Evolutionary conservation across 2,329 filamentous ascomycete species (phyloP).

Genomic region (Fusarium sp.): DNA sequence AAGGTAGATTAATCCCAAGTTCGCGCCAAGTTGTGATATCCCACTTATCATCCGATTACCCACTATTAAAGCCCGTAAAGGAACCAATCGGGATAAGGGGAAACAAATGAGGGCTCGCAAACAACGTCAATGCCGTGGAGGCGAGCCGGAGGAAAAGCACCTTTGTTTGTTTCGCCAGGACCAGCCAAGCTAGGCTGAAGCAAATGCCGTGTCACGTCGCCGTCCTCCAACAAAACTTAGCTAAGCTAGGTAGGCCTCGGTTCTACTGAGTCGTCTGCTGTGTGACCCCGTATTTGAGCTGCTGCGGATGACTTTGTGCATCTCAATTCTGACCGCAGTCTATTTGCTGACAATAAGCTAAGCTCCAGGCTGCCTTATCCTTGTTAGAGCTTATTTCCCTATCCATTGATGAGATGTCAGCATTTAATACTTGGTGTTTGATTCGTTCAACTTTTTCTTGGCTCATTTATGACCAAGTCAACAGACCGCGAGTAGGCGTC

Average conservation of each 20-base stretch:
- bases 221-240: neutral
- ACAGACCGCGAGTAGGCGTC: neutral
- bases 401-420: neutral
- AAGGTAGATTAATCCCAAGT: conserved; percentile 7
- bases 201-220: conserved; percentile 21
- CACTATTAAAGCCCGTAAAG: conserved; percentile 6
- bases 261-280: conserved; percentile 3
- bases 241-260: neutral
- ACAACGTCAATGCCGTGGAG: conserved; percentile 28
- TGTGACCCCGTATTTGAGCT: conserved; percentile 23
- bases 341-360: conserved; percentile 23
- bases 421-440: neutral
- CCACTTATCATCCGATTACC: conserved; percentile 34
- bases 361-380: neutral
- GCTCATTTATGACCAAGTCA: conserved; percentile 1
- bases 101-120: conserved; percentile 23
- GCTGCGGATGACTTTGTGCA: neutral
- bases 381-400: neutral
- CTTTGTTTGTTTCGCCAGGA: neutral
- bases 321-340: conserved; percentile 16
- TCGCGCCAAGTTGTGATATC: conserved; percentile 30
- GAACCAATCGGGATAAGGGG: conserved; percentile 33
- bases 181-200: neutral
- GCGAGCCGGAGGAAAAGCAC: conserved; percentile 14
- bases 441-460: conserved; percentile 15